phyloP scores from a whole-genome alignment of 805 yeast genomes.

The Kluyveromyces starmeri region DNA sequence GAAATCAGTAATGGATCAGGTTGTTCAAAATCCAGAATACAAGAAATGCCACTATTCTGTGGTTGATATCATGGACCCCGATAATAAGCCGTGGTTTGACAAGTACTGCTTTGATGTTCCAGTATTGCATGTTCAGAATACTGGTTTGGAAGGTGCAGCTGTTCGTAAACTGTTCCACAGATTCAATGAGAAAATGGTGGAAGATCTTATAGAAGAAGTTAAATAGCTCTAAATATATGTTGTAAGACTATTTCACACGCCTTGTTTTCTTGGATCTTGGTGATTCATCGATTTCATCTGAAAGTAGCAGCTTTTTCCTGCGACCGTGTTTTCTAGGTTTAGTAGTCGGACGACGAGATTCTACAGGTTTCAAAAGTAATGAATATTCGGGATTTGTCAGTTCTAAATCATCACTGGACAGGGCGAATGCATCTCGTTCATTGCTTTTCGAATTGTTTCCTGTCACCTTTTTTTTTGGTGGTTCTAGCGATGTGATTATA shows the following conservation, averaged over 20 bases:
- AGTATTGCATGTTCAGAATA: slow-evolving; percentile 57
- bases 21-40: slow-evolving; percentile 26
- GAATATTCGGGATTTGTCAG: slow-evolving; percentile 25
- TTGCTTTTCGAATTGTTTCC: not conserved
- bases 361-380: slow-evolving; percentile 13
- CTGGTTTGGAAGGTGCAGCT: slow-evolving; percentile 29
- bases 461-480: slow-evolving; percentile 7
- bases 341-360: not conserved
- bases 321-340: not conserved
- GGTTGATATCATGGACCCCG: slow-evolving; percentile 51
- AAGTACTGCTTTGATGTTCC: slow-evolving; percentile 73
- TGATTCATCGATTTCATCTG: slow-evolving; percentile 23
- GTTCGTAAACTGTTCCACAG: slow-evolving; percentile 62
- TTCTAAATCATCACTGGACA: slow-evolving; percentile 28
- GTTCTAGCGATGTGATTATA: not conserved
- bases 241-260: slow-evolving; percentile 6
- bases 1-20: slow-evolving; percentile 37
- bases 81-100: slow-evolving; percentile 59
- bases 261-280: slow-evolving; percentile 17
- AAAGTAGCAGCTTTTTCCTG: slow-evolving; percentile 25
- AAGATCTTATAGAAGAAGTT: slow-evolving; percentile 22
- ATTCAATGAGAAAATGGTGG: slow-evolving; percentile 44
- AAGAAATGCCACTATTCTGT: slow-evolving; percentile 30
- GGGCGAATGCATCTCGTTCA: slow-evolving; percentile 24
- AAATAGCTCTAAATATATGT: slow-evolving; percentile 1